phyloP scores from a whole-genome alignment of 164 flowering plant genomes.

The Stephania yunnanensis region DNA sequence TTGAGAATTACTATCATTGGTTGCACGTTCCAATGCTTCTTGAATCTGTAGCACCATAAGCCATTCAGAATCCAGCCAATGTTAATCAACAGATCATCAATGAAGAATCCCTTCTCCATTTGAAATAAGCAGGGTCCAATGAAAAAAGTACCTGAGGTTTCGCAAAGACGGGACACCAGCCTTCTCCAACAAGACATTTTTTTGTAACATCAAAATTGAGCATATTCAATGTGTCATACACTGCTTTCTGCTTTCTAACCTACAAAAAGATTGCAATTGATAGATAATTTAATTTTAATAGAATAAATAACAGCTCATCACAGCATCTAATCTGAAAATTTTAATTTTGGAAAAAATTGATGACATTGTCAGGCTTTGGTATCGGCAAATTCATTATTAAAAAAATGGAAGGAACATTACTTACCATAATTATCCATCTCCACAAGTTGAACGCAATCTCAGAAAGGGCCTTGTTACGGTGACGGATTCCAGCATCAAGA shows the following conservation, averaged over 20 bases:
- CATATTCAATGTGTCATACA: constrained; percentile 92
- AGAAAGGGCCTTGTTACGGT: constrained; percentile 68
- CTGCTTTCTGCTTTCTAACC: constrained; percentile 95
- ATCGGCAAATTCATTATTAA: background rate
- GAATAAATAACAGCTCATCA: background rate
- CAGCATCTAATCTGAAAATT: background rate
- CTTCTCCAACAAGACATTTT: constrained; percentile 98
- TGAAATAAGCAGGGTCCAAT: background rate
- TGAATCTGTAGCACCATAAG: constrained; percentile 61
- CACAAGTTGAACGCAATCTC: constrained; percentile 56
- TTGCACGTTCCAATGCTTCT: constrained; percentile 88
- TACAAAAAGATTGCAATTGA: constrained; percentile 24
- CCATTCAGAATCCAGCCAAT: background rate
- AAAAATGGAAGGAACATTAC: constrained; percentile 10
- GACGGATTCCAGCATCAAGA: constrained; percentile 83
- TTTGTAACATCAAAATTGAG: constrained; percentile 96
- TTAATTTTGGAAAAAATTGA: background rate
- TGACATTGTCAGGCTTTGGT: background rate
- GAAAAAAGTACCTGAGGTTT: constrained; percentile 52
- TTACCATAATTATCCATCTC: constrained; percentile 76
- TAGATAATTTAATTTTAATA: background rate
- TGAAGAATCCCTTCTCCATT: background rate
- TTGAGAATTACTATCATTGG: constrained; percentile 90
- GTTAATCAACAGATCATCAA: constrained; percentile 3
- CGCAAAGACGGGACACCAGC: constrained; percentile 95